phyloP scores from a whole-genome alignment of 2,329 filamentous ascomycete genomes.

The Aspergillus pseudoterreus region DNA sequence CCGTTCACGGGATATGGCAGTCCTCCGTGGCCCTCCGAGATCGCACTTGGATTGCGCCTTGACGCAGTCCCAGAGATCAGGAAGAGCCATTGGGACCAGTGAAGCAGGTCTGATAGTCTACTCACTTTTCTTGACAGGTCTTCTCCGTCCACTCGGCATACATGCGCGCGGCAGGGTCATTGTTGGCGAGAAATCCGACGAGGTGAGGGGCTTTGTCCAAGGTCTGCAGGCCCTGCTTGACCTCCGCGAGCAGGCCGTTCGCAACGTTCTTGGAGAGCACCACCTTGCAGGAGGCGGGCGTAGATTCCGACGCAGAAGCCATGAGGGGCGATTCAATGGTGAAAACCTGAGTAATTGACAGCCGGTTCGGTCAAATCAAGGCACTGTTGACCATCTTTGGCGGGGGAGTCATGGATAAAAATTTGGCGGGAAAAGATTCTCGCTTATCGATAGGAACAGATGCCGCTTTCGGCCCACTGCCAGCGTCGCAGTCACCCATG shows the following conservation, averaged over 20 bases:
- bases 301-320: conserved; percentile 27
- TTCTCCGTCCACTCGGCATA: conserved; percentile 98
- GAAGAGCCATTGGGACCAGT: conserved; percentile 8
- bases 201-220: conserved; percentile 72
- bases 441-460: conserved; percentile 36
- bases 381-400: conserved; percentile 4
- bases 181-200: conserved; percentile 88
- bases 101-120: conserved; percentile 13
- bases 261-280: conserved; percentile 84
- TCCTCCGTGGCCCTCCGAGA: conserved; percentile 7
- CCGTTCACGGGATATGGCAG: neutral
- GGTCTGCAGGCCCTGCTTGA: conserved; percentile 68
- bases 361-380: too few relatives aligned
- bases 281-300: conserved; percentile 72
- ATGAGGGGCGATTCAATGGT: conserved; percentile 18
- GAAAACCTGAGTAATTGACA: conserved; percentile 2
- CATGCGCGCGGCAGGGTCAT: conserved; percentile 83
- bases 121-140: conserved; percentile 94
- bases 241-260: conserved; percentile 73
- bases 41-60: conserved; percentile 9
- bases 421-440: conserved; percentile 29
- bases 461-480: conserved; percentile 28
- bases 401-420: conserved; percentile 20
- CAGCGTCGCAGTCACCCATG: neutral
- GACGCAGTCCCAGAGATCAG: conserved; percentile 2